Evolutionary conservation across 495 filamentous ascomycete species (phyloP).

Genomic region (Lichina pygmaea): DNA sequence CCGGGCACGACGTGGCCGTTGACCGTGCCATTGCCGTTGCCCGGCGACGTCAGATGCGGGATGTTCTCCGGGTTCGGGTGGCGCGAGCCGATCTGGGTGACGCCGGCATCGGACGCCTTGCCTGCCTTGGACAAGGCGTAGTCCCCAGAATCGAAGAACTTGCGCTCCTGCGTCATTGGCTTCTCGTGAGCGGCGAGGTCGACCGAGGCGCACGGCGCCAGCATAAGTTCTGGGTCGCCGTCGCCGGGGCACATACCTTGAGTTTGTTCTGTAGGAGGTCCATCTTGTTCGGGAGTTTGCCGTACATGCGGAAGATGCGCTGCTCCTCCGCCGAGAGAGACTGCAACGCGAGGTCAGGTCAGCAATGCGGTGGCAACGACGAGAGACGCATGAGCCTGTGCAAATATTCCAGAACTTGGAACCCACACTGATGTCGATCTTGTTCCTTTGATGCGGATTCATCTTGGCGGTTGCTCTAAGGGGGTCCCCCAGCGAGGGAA

Average conservation of each 20-base stretch:
- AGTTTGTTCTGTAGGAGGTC: constrained; percentile 95
- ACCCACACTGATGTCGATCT: constrained; percentile 80
- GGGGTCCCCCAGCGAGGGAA: neutral
- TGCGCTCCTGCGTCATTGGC: constrained; percentile 41
- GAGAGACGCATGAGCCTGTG: neutral
- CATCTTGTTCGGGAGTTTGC: constrained; percentile 85
- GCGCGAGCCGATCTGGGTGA: constrained; percentile 76
- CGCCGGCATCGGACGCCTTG: constrained; percentile 82
- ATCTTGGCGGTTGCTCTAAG: constrained; percentile 17
- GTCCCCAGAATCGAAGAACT: constrained; percentile 71
- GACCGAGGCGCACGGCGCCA: neutral
- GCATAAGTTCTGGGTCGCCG: no score
- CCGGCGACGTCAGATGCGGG: constrained; percentile 60
- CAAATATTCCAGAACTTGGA: constrained; percentile 2
- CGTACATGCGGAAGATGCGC: constrained; percentile 83
- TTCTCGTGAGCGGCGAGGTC: neutral
- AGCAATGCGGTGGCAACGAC: neutral
- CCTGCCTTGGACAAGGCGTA: constrained; percentile 93
- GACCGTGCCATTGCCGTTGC: constrained; percentile 15
- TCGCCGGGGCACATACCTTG: constrained; percentile 22
- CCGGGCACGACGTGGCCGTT: constrained; percentile 8
- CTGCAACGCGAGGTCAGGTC: constrained; percentile 17
- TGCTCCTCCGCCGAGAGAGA: constrained; percentile 77
- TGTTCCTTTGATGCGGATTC: constrained; percentile 94
- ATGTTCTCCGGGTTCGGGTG: constrained; percentile 94